phyloP scores from a whole-genome alignment of 2,329 filamentous ascomycete genomes.

The Colletotrichum acutatum region DNA sequence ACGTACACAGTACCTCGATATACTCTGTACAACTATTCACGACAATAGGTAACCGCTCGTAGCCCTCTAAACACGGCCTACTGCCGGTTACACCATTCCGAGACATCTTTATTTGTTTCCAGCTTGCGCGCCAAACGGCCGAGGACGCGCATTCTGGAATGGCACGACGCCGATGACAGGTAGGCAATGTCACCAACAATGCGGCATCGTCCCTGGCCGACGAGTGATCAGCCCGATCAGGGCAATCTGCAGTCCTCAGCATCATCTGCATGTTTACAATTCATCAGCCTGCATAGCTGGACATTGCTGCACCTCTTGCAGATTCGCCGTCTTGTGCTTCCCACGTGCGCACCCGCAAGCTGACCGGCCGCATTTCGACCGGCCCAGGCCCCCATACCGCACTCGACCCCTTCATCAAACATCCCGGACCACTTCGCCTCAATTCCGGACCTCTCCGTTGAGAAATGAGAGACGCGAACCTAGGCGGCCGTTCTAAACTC shows the following conservation, averaged over 20 bases:
- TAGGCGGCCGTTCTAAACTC: slow-evolving; percentile 10
- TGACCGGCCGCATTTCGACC: slow-evolving; percentile 21
- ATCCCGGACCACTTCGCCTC: slow-evolving; percentile 20
- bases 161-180: not conserved
- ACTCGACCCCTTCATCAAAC: slow-evolving; percentile 26
- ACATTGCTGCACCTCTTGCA: slow-evolving; percentile 23
- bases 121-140: not conserved
- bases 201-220: not conserved
- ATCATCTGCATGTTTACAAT: not conserved
- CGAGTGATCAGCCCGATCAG: not conserved
- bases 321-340: slow-evolving; percentile 1
- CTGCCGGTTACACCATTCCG: slow-evolving; percentile 1
- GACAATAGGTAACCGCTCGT: not conserved
- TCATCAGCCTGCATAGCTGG: slow-evolving; percentile 18
- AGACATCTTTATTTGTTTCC: not conserved
- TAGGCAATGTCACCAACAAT: not conserved
- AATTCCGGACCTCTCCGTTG: slow-evolving; percentile 19
- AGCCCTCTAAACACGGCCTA: slow-evolving; percentile 3
- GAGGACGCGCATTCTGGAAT: slow-evolving; percentile 15
- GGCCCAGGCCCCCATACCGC: slow-evolving; percentile 23
- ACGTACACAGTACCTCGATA: not conserved
- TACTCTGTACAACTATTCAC: slow-evolving; percentile 1
- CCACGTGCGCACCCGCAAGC: slow-evolving; percentile 5
- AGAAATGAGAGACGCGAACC: not conserved
- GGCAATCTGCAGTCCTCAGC: not conserved